phyloP scores from a whole-genome alignment of 176 grass and related monocot genomes.

The Zea mays region Zm-B73-REFERENCE-NAM-5.0 NC_050097.1:216178501-216179000 shows the following conservation, averaged over 20 bases:
- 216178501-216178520: conserved; percentile 12
- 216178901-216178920: neutral
- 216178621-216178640: neutral
- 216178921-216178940: neutral
- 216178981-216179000: neutral
- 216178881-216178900: neutral
- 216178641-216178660: too few species aligned
- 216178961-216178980: conserved; percentile 12
- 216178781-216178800: conserved; percentile 50
- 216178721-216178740: neutral
- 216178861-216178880: neutral
- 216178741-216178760: conserved; percentile 28
- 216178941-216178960: neutral
- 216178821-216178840: conserved; percentile 21
- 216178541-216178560: conserved; percentile 16
- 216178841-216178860: neutral
- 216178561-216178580: neutral
- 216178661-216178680: too few species aligned
- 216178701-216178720: neutral
- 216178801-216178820: neutral
- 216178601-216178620: neutral
- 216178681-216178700: neutral
- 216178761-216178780: conserved; percentile 32
- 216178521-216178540: neutral
- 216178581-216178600: too few species aligned